Conservation (phyloP, 176 grass and related monocot species). For the Guadua angustifolia region DNA sequence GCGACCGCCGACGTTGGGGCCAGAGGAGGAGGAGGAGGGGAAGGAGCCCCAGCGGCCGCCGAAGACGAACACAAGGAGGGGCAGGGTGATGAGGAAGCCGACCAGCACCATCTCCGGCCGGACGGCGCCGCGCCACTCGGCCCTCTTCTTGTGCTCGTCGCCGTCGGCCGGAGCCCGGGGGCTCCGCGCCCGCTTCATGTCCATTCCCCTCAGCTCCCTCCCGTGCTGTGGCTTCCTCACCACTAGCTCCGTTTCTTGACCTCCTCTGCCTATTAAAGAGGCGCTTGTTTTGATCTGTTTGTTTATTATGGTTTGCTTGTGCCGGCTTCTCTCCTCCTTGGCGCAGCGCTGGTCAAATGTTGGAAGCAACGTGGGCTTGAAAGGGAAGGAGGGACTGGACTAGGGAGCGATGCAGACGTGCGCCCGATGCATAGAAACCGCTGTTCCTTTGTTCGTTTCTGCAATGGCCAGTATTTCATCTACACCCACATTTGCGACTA, state of each 20-base stretch:
- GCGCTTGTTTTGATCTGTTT: conserved; percentile 23
- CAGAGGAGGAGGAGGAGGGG: not conserved
- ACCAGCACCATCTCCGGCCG: conserved; percentile 64
- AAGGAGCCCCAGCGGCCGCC: conserved; percentile 44
- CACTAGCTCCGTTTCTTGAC: not conserved
- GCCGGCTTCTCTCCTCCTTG: conserved; percentile 38
- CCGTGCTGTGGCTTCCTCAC: not conserved
- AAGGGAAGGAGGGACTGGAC: not conserved
- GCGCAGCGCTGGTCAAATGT: conserved; percentile 51
- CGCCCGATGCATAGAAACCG: not conserved
- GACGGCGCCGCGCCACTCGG: conserved; percentile 59
- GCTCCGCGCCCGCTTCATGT: conserved; percentile 75
- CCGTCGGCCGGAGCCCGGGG: conserved; percentile 48
- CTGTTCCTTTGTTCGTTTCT: not conserved
- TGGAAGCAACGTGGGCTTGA: conserved; percentile 35
- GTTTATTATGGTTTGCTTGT: conserved; percentile 34
- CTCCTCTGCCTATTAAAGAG: not conserved
- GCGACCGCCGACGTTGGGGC: not conserved
- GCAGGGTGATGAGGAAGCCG: conserved; percentile 66
- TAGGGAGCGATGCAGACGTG: conserved; percentile 39
- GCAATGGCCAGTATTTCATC: not conserved
- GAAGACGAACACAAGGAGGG: conserved; percentile 56
- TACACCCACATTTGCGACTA: not conserved
- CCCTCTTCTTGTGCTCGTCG: conserved; percentile 55
- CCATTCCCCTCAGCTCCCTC: conserved; percentile 38